Base-by-base conservation (phyloP, 345 rosid species). In the Lenwebbia sp. region DNA sequence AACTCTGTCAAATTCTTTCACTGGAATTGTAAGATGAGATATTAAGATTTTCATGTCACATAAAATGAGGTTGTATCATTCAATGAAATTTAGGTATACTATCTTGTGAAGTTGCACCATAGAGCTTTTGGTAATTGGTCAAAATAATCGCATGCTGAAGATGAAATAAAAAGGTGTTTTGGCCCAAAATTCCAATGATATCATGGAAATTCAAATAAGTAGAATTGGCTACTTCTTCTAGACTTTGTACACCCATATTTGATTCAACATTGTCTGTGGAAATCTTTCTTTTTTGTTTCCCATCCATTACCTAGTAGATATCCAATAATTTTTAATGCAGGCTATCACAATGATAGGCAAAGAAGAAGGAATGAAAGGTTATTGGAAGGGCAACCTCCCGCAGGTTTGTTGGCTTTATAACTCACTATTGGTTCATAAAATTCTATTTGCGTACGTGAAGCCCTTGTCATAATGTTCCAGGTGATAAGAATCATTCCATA, bases 361-460 rank as follows among this genome's bases (percentile, higher is more conserved):
- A 90, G 98, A 97, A 86, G 98, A 94, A 89, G 99, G 99, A 84
- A 65, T 97, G 23, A 97, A 94, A 91, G 99, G 99, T n/a, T 97
- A 95, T 82, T 95, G 99, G 99, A 97, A 97, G 86, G 99, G 99
- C 87, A 97, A 97, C 89, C 94, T 97, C 83, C 99, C 99, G 44
- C 99, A 97, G 99, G 98, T 96, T 44, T 52, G 54, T 88, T 49
- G 83, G 17, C 22, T 65, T 86, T 76, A 6, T 37, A 21, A 33
- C 84, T 85, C 62, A 21, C 40, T 82, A 70, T 40, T 74, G 53
- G 23, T 85, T n/a, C 25, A 54, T 23, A 70, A 33, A 65, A 33
- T 33, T 44, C 44, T 70, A 70, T 19, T 37, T 33, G 21, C 0
- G 13, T 33, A 40, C 78, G 19, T 70, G 17, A 33, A 17, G 78